Base-by-base conservation (phyloP, 805 yeast species). In the Schwanniomyces polymorphus region DNA sequence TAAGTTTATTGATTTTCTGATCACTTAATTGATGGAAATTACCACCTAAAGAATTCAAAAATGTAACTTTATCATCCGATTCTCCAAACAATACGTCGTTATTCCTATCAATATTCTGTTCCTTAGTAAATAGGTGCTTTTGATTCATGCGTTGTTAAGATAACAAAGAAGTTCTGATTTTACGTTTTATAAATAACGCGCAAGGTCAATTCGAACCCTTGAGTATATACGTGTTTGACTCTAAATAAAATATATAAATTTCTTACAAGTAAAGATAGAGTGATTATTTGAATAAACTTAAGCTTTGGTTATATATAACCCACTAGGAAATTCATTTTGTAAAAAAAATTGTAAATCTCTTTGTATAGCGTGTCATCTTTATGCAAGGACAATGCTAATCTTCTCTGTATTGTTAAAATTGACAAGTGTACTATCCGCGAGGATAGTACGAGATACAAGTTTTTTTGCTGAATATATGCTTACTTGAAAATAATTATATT, bases 371-470 rank as follows among this genome's bases (percentile, higher is more conserved):
- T 95, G 97, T 91, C 98, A 92, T 92, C 98, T 97, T 94, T 94
- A 94, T 92, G 98, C 98, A 92, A 97, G 98, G 98, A 97, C 97
- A 96, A 95, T 94, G 98, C 98, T 92, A 91, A 92, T 94, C 98
- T 92, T 92, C 99, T 92, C 98, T 92, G 99, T 92, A 92, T 92
- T 91, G 96, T 92, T 91, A 97, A 86, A 91, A 86, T 92, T 92
- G 97, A 92, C 97, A 92, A 90, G 86, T 68, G 78, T 71, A 68
- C 77, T 59, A 73, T 57, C 74, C 65, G 68, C 65, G 61, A 58
- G 63, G 74, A 71, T 60, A 67, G 75, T 66, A 70, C 76, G 68
- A 66, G 48, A 39, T 12, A 18, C 5, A 4, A 11, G 16, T 10
- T 21, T 21, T 11, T 21, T 5, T 5, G 39, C 39, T 18, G 9